Percentiles rank a stretch among this genome's conserved stretches.
Conservation (phyloP, 2,329 filamentous ascomycete genomes). For the Stachybotrys elegans region DNA sequence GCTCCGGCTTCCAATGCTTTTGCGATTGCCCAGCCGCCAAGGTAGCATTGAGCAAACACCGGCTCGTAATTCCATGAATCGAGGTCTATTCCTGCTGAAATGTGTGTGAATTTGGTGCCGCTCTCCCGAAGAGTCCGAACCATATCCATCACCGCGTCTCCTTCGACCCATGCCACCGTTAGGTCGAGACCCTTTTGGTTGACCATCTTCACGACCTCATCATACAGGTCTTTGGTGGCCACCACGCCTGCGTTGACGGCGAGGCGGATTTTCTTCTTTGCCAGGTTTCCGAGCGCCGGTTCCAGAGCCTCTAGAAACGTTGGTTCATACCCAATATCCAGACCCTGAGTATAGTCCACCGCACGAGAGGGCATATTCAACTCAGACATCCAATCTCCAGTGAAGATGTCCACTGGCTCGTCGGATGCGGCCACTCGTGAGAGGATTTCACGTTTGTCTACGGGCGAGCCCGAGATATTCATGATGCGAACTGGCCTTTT, state of each 20-base stretch:
- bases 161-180: neutral
- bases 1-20: conserved; percentile 35
- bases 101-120: conserved; percentile 14
- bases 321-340: neutral
- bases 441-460: neutral
- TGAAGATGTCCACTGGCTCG: neutral
- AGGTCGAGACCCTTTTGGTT: neutral
- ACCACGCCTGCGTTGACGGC: neutral
- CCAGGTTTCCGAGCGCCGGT: neutral
- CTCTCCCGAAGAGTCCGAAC: conserved; percentile 22
- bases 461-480: neutral
- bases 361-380: neutral
- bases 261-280: neutral
- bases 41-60: conserved; percentile 33
- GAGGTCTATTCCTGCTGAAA: conserved; percentile 22
- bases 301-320: neutral
- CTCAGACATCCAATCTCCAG: neutral
- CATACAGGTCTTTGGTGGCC: neutral
- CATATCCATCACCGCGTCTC: conserved; percentile 7
- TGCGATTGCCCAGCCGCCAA: conserved; percentile 44
- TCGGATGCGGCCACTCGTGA: neutral
- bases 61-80: conserved; percentile 22
- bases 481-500: neutral
- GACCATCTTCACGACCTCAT: neutral
- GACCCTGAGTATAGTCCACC: neutral